These are phyloP conservation scores for Orychophragmus violaceus DNA, from an alignment of 345 rosid species.

Conservation along the genomic window DNA sequence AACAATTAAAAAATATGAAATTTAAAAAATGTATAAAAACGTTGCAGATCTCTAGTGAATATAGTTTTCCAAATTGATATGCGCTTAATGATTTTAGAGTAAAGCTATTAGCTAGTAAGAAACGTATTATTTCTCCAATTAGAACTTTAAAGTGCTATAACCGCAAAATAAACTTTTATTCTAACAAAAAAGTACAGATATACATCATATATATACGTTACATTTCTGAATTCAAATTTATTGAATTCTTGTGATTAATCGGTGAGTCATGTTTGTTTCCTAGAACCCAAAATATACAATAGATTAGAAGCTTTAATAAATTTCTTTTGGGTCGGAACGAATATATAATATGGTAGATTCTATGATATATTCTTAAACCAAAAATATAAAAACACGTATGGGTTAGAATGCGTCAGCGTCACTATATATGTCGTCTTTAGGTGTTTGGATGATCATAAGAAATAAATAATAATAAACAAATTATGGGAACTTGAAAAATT, in stretches of 20 bases:
- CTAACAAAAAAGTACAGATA: background rate
- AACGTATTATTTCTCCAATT: background rate
- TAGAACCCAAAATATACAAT: background rate
- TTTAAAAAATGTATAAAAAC: too few species aligned
- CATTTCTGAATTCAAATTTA: background rate
- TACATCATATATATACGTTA: background rate
- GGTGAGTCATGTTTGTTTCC: background rate
- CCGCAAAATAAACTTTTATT: background rate
- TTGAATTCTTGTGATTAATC: background rate
- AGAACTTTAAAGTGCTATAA: background rate
- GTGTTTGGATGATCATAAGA: background rate
- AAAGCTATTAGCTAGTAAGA: background rate
- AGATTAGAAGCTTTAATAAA: background rate
- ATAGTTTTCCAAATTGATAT: background rate
- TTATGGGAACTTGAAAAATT: constrained; percentile 15
- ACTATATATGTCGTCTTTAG: background rate
- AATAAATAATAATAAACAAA: background rate
- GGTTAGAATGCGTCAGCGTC: background rate
- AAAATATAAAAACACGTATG: background rate
- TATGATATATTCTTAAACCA: background rate
- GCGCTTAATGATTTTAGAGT: background rate
- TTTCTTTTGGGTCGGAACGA: background rate
- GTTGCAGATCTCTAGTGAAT: too few species aligned
- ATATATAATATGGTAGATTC: background rate
- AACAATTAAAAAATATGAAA: too few species aligned